A percentile compares a stretch with the other conserved stretches of the same genome.
Evolutionary conservation across 2,329 filamentous ascomycete species (phyloP).

Genomic region (Zymoseptoria tritici): DNA sequence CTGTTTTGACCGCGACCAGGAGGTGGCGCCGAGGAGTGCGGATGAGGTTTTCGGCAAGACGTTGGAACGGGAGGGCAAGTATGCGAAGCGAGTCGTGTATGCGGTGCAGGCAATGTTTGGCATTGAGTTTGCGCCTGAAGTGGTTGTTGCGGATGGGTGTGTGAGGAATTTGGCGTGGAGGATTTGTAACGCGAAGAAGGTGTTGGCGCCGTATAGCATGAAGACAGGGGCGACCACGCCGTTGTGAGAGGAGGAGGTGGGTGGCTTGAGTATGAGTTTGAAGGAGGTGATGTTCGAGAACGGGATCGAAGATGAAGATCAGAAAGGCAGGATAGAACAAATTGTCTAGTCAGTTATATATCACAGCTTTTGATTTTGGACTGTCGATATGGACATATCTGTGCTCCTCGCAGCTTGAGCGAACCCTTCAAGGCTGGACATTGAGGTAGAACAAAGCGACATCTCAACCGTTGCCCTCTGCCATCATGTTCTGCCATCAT

Average conservation of each 20-base stretch:
- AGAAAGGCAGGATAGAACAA: not conserved
- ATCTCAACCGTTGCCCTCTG: too few relatives aligned
- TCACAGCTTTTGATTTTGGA: not conserved
- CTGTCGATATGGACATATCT: not conserved
- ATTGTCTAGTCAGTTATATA: not conserved
- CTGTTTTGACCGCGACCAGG: slow-evolving; percentile 84
- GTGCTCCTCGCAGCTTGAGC: too few relatives aligned
- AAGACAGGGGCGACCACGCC: slow-evolving; percentile 32
- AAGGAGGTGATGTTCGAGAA: not conserved
- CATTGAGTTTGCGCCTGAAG: slow-evolving; percentile 86
- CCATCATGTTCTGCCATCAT: too few relatives aligned
- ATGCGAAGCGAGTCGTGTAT: slow-evolving; percentile 82
- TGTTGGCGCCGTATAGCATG: slow-evolving; percentile 55
- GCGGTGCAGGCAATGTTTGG: slow-evolving; percentile 95
- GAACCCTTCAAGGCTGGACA: not conserved
- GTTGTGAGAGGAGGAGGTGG: slow-evolving; percentile 6
- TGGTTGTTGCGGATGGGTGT: slow-evolving; percentile 86
- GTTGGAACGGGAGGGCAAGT: slow-evolving; percentile 82
- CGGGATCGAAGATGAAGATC: not conserved
- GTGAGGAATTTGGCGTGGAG: slow-evolving; percentile 88
- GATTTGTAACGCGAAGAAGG: slow-evolving; percentile 91
- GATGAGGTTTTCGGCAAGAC: slow-evolving; percentile 79
- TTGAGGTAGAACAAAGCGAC: not conserved
- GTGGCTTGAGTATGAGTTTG: too few relatives aligned
- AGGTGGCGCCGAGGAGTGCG: slow-evolving; percentile 73